phyloP scores from a whole-genome alignment of 2,329 filamentous ascomycete genomes.

The Aspergillus pseudoterreus region DNA sequence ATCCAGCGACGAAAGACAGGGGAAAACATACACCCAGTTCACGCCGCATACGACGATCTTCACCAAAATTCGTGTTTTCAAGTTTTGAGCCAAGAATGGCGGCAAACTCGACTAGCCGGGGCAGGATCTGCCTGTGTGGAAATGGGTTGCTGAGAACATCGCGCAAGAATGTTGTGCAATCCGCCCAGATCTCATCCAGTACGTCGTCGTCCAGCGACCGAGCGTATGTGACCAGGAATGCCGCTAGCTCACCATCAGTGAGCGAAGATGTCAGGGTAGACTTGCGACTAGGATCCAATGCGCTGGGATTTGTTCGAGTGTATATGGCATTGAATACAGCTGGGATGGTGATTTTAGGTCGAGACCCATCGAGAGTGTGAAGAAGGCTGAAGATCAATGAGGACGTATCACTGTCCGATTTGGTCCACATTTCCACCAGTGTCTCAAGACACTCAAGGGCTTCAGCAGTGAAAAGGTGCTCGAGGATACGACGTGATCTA shows the following conservation, averaged over 20 bases:
- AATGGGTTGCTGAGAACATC: conserved; percentile 92
- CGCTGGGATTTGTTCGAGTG: conserved; percentile 81
- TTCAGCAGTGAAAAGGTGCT: conserved; percentile 90
- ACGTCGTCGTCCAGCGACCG: conserved; percentile 90
- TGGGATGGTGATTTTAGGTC: conserved; percentile 86
- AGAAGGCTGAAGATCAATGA: conserved; percentile 77
- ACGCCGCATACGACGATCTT: conserved; percentile 85
- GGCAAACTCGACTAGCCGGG: conserved; percentile 81
- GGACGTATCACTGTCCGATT: conserved; percentile 49
- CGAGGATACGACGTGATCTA: conserved; percentile 77
- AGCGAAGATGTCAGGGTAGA: conserved; percentile 86
- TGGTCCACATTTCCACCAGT: conserved; percentile 77
- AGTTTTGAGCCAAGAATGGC: conserved; percentile 90
- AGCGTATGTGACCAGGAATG: conserved; percentile 87
- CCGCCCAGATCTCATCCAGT: conserved; percentile 96
- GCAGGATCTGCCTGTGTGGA: conserved; percentile 85
- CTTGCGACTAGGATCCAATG: conserved; percentile 73
- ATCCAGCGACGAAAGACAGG: background rate
- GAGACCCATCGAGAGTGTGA: conserved; percentile 84
- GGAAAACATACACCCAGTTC: conserved; percentile 70
- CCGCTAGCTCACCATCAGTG: conserved; percentile 76
- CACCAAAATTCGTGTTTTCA: conserved; percentile 95
- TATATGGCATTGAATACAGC: conserved; percentile 96
- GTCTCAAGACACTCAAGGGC: conserved; percentile 92
- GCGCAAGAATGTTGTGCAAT: conserved; percentile 85